Evolutionary conservation across 176 grass and related monocot genomes (phyloP).

Genomic region (Microstegium vimineum): DNA sequence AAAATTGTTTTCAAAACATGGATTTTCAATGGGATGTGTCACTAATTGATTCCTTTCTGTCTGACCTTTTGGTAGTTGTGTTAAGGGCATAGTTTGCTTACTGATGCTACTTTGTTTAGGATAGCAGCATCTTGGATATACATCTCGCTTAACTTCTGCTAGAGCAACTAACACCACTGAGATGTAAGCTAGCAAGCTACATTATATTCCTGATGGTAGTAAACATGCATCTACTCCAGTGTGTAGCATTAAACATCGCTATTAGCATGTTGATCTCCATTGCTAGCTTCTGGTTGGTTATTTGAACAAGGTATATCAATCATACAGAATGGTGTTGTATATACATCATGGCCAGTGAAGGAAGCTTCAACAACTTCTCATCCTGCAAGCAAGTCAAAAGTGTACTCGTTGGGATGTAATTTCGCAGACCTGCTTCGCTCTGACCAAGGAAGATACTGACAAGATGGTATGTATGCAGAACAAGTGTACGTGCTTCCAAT

Average conservation of each 20-base stretch:
- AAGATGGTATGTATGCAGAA: conserved; percentile 20
- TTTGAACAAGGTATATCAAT: conserved; percentile 18
- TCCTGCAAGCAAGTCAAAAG: conserved; percentile 47
- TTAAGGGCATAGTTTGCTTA: conserved; percentile 7
- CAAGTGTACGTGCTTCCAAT: conserved; percentile 25
- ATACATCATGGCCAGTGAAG: conserved; percentile 14
- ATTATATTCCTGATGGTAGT: conserved; percentile 12
- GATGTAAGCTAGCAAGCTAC: background rate
- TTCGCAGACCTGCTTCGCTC: conserved; percentile 44
- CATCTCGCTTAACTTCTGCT: background rate
- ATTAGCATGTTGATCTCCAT: conserved; percentile 4
- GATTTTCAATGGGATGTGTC: conserved; percentile 12
- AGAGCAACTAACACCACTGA: conserved; percentile 20
- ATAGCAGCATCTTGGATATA: conserved; percentile 13
- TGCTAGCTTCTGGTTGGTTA: background rate
- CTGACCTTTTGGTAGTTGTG: conserved; percentile 14
- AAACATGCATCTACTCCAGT: background rate
- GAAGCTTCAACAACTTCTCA: conserved; percentile 49
- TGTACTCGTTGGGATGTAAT: conserved; percentile 33
- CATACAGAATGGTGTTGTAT: background rate
- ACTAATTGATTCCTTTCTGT: conserved; percentile 23
- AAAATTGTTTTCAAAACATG: background rate
- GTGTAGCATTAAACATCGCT: background rate
- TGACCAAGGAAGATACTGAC: conserved; percentile 36
- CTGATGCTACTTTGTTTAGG: conserved; percentile 33